Evolutionary conservation across 768 basidiomycete species (phyloP).

Genomic region (Lentinula aciculospora): DNA sequence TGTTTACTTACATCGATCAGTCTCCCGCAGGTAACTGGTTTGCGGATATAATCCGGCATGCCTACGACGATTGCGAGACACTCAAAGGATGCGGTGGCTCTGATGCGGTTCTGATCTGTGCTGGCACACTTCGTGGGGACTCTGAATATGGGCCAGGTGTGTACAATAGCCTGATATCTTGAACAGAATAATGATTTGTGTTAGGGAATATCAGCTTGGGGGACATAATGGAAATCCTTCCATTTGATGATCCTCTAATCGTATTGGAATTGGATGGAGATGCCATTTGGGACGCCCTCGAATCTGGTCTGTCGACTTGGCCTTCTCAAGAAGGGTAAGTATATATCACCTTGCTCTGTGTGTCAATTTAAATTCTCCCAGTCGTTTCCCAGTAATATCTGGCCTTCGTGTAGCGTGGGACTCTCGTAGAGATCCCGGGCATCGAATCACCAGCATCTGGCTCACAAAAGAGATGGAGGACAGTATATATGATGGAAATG

Average conservation of each 20-base stretch:
- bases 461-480: conserved; percentile 38
- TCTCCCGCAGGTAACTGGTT: conserved; percentile 77
- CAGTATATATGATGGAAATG: conserved; percentile 17
- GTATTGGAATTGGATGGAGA: conserved; percentile 78
- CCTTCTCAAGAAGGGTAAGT: conserved; percentile 85
- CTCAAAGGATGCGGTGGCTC: conserved; percentile 57
- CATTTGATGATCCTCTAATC: conserved; percentile 82
- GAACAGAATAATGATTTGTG: conserved; percentile 1
- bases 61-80: conserved; percentile 69
- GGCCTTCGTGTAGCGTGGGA: conserved; percentile 88
- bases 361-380: conserved; percentile 19
- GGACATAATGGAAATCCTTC: conserved; percentile 83
- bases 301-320: conserved; percentile 68
- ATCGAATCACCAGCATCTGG: conserved; percentile 73
- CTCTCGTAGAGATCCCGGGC: conserved; percentile 62
- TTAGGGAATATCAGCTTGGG: conserved; percentile 74
- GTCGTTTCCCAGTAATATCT: conserved; percentile 85
- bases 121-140: conserved; percentile 84
- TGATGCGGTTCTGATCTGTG: conserved; percentile 77
- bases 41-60: conserved; percentile 76
- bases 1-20: conserved; percentile 26
- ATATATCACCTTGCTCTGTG: conserved; percentile 3
- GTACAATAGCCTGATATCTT: conserved; percentile 4
- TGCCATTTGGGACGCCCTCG: conserved; percentile 75
- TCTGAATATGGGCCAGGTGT: conserved; percentile 78